Percentiles rank a stretch among this genome's conserved stretches.
phyloP scores from a whole-genome alignment of 768 basidiomycete genomes.

The Bullera alba region DNA sequence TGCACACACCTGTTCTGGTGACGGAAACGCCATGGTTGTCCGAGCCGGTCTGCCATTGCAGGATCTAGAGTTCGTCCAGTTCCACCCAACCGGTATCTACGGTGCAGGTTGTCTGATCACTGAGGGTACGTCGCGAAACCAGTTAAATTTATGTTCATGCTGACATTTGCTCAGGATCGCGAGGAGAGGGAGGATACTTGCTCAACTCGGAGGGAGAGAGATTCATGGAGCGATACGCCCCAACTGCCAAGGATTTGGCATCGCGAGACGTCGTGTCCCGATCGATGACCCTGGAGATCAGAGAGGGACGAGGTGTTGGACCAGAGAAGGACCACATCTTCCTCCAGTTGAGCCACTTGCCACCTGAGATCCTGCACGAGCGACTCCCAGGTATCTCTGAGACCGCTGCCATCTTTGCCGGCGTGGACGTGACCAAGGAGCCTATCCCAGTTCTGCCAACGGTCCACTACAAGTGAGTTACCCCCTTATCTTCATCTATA shows the following conservation, averaged over 20 bases:
- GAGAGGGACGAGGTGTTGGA: conserved; percentile 97
- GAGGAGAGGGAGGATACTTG: conserved; percentile 97
- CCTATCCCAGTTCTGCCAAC: conserved; percentile 98
- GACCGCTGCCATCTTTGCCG: conserved; percentile 96
- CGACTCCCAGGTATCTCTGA: conserved; percentile 98
- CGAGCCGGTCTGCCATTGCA: conserved; percentile 94
- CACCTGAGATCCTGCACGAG: conserved; percentile 89
- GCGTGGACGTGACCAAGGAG: conserved; percentile 99
- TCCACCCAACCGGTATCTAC: conserved; percentile 99
- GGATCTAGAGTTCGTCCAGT: conserved; percentile 98
- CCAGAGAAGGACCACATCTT: conserved; percentile 96
- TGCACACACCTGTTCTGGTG: conserved; percentile 97
- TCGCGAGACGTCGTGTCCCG: conserved; percentile 99
- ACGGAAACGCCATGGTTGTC: conserved; percentile 97
- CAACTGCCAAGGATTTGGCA: conserved; percentile 97
- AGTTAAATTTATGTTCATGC: background rate
- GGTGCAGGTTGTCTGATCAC: conserved; percentile 98
- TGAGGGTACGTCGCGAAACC: no score
- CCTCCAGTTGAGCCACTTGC: conserved; percentile 93
- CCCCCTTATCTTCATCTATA: background rate
- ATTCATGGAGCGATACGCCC: conserved; percentile 99
- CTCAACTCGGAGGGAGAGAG: conserved; percentile 98
- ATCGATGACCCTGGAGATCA: conserved; percentile 97
- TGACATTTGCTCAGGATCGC: conserved; percentile 52
- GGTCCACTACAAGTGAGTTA: conserved; percentile 91